Evolutionary conservation across 2,329 filamentous ascomycete species (phyloP).

Genomic region (Tolypocladium inflatum): DNA sequence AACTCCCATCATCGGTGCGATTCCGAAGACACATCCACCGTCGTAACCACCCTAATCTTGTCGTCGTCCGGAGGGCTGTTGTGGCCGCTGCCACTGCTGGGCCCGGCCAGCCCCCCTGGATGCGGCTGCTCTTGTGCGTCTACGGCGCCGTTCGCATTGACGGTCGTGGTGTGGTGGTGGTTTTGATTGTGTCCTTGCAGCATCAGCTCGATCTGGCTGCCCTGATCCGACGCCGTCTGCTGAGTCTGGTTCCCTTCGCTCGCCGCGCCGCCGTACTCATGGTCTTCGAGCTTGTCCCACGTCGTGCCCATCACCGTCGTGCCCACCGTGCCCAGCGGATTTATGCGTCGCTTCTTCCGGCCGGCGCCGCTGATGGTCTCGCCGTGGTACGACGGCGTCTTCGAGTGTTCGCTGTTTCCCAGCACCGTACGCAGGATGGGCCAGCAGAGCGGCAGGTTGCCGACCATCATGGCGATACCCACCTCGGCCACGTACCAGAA

Average conservation of each 20-base stretch:
- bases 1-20: neutral
- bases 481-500: slow-evolving; percentile 53
- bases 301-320: slow-evolving; percentile 12
- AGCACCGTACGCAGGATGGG: slow-evolving; percentile 39
- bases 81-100: neutral
- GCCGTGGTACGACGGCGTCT: slow-evolving; percentile 13
- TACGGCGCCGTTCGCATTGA: slow-evolving; percentile 2
- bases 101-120: slow-evolving; percentile 1
- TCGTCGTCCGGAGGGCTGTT: slow-evolving; percentile 4
- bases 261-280: slow-evolving; percentile 4
- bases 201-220: slow-evolving; percentile 20
- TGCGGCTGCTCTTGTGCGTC: slow-evolving; percentile 2
- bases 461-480: slow-evolving; percentile 48
- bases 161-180: slow-evolving; percentile 7
- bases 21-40: slow-evolving; percentile 15
- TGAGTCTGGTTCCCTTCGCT: neutral
- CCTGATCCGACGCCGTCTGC: slow-evolving; percentile 7
- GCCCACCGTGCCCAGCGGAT: slow-evolving; percentile 5
- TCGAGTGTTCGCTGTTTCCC: slow-evolving; percentile 11
- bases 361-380: slow-evolving; percentile 8
- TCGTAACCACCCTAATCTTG: slow-evolving; percentile 16
- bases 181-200: slow-evolving; percentile 5
- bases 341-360: slow-evolving; percentile 3
- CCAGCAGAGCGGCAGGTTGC: slow-evolving; percentile 52
- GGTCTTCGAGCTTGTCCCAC: slow-evolving; percentile 21